Evolutionary conservation across 352 stramenopile species (phyloP), one percentile per base, ranked within the genome.

Genomic region (Phytopythium kandeliae): DNA sequence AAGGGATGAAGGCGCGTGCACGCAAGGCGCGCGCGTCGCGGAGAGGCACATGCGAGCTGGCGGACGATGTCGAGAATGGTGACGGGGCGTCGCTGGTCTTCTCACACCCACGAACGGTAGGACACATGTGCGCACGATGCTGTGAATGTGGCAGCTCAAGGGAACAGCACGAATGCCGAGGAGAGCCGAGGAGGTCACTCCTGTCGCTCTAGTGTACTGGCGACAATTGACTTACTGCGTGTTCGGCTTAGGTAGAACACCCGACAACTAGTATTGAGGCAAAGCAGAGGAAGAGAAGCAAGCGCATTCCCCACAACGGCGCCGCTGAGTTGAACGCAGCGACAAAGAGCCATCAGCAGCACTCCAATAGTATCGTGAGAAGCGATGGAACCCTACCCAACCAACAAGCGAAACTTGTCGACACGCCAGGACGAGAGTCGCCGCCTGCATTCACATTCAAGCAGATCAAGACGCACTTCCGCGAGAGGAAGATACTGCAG

Each of bases 381-480:
- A n/a, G n/a, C n/a, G n/a, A n/a, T n/a, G n/a, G n/a, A n/a, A n/a
- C n/a, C n/a, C 28, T 31, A 10, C 28, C 9, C 28, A 31, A 31
- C 9, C 28, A 9, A 31, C 4, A 31, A 48, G 38, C 64, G 54
- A 46, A 49, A 24, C 19, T 25, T 60, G 16, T 35, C 31, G 8
- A 71, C 54, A 13, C 45, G 46, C 17, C 48, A 17, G 71, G 28
- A 13, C 62, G 69, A 51, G 78, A 86, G 50, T 80, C 75, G 0
- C 69, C 78, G 13, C 75, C 78, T 13, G 51, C 58, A 15, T 89
- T 89, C 53, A 49, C 43, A 4, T 86, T 79, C 46, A 77, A 70
- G 22, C 48, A 67, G 40, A 49, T 55, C 15, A 82, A 72, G 42
- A 74, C 74, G 19, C 53, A 59, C 5, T 78, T 86, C 44, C 63